Conservation (phyloP, 2,329 filamentous ascomycete species). For the Emericellopsis cladophorae region DNA sequence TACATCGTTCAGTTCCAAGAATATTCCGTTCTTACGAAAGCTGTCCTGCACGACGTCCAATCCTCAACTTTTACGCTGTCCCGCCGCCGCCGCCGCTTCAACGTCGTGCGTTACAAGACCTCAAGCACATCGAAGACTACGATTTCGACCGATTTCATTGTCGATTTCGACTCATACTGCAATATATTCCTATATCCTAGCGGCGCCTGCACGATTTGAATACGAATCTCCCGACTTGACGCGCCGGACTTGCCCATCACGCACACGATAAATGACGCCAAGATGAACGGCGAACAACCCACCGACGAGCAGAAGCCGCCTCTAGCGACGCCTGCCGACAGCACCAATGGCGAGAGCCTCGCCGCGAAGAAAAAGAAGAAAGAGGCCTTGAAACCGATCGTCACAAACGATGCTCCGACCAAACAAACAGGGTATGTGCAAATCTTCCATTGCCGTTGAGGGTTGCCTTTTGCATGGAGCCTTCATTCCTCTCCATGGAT, state of each 20-base stretch:
- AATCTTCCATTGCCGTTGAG: conserved; percentile 2
- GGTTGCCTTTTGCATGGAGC: neutral
- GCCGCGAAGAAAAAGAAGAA: conserved; percentile 60
- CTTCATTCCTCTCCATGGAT: neutral
- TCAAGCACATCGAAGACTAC: no score
- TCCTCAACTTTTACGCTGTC: no score
- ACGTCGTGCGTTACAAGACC: no score
- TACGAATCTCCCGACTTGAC: no score
- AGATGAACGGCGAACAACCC: conserved; percentile 16
- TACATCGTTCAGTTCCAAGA: no score
- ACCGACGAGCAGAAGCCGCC: conserved; percentile 15
- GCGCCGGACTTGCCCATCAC: neutral
- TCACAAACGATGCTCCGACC: conserved; percentile 51
- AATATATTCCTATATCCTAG: no score
- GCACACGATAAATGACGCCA: conserved; percentile 3
- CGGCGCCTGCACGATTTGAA: no score
- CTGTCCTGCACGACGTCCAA: no score
- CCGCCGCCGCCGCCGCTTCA: no score
- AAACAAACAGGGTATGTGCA: conserved; percentile 23
- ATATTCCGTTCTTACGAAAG: no score
- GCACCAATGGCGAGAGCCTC: conserved; percentile 16
- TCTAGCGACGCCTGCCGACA: conserved; percentile 7
- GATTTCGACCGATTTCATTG: no score
- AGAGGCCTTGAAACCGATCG: conserved; percentile 61
- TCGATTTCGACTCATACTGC: no score